Conservation (phyloP, 169 alveolate species). For the Eimeria sp. region DNA sequence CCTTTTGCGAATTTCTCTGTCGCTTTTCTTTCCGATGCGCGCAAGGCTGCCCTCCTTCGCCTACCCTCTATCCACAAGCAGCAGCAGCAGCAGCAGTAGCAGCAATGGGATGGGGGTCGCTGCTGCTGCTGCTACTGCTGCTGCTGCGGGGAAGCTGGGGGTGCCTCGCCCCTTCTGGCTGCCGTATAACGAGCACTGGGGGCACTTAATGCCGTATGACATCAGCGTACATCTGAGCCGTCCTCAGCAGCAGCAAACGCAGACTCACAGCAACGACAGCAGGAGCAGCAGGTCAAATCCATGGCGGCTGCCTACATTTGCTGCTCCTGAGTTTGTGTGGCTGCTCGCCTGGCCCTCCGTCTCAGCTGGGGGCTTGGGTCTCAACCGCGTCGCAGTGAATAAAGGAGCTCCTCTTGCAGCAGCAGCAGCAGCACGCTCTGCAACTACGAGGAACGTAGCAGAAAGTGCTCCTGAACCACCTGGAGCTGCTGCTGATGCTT, state of each 20-base stretch:
- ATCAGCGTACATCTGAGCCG: neutral
- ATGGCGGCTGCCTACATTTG: neutral
- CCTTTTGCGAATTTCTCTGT: neutral
- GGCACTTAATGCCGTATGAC: slow-evolving; percentile 38
- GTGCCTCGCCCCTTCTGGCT: slow-evolving; percentile 44
- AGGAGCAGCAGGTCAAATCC: slow-evolving; percentile 38
- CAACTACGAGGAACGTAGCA: neutral
- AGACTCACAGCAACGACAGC: slow-evolving; percentile 34
- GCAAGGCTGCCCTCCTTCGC: neutral
- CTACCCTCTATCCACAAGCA: neutral
- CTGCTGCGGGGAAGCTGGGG: slow-evolving; percentile 8
- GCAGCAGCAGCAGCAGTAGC: neutral
- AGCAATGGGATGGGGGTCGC: neutral
- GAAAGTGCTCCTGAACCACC: neutral
- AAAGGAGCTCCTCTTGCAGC: neutral
- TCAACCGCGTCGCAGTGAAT: neutral
- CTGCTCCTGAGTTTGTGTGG: slow-evolving; percentile 57
- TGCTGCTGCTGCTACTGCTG: slow-evolving; percentile 49
- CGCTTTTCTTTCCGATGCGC: neutral
- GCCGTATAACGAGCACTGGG: slow-evolving; percentile 17
- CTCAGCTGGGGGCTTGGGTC: slow-evolving; percentile 1
- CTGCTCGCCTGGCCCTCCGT: slow-evolving; percentile 45
- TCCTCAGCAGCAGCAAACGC: neutral
- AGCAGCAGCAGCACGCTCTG: slow-evolving; percentile 58
- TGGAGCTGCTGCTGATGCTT: neutral